Percentiles rank a stretch among this genome's conserved stretches.
Conservation (phyloP, 768 basidiomycete species). For the Suillus hirtellus region DNA sequence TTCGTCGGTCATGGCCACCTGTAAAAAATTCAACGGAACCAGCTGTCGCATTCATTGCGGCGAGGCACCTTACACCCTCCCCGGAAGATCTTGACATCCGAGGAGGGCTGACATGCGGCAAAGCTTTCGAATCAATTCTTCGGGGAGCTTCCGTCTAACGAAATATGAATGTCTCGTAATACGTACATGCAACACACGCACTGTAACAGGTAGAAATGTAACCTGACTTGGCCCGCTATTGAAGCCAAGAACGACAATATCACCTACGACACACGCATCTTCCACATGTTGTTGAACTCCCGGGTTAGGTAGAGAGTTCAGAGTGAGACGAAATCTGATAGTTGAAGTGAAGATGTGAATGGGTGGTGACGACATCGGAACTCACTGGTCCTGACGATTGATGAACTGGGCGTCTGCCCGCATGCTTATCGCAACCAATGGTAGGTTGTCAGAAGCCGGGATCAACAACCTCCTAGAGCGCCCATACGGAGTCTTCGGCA, state of each 20-base stretch:
- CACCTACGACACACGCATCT: constrained; percentile 45
- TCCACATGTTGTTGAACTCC: constrained; percentile 41
- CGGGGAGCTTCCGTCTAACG: constrained; percentile 31
- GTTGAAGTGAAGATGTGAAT: constrained; percentile 16
- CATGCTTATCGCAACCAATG: constrained; percentile 47
- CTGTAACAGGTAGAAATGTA: constrained; percentile 38
- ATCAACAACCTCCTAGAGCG: constrained; percentile 34
- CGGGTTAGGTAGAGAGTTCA: constrained; percentile 40
- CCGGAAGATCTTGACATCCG: constrained; percentile 24
- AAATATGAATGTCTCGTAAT: constrained; percentile 24
- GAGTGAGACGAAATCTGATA: constrained; percentile 36
- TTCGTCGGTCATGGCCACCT: constrained; percentile 47
- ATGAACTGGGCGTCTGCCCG: constrained; percentile 47
- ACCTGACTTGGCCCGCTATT: constrained; percentile 43
- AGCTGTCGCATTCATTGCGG: constrained; percentile 33
- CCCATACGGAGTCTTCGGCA: constrained; percentile 35
- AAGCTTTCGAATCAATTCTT: constrained; percentile 32
- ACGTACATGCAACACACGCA: constrained; percentile 29
- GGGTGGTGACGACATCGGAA: constrained; percentile 9
- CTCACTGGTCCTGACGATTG: constrained; percentile 33
- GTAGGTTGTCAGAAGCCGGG: constrained; percentile 30
- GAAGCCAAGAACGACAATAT: constrained; percentile 45
- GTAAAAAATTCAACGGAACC: constrained; percentile 44
- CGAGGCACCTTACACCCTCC: constrained; percentile 45
- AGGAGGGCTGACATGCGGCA: constrained; percentile 33